Conservation (phyloP, 2,329 filamentous ascomycete species). For the Exserohilum turcica region DNA sequence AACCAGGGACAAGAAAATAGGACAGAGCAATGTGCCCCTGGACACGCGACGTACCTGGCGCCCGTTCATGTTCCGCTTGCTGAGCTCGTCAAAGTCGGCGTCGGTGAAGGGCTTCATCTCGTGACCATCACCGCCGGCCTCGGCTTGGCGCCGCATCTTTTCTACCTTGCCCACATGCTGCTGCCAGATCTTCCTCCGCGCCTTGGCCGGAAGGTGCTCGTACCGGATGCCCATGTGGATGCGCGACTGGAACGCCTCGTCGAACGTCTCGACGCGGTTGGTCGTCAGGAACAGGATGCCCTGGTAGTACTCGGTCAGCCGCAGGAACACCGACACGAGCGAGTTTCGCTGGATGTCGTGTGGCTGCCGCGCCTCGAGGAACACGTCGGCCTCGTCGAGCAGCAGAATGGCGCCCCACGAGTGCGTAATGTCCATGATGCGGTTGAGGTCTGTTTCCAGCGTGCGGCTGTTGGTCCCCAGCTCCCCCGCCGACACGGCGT, state of each 20-base stretch:
- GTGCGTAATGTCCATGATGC: constrained; percentile 84
- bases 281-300: constrained; percentile 53
- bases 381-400: constrained; percentile 52
- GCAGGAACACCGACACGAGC: constrained; percentile 34
- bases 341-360: constrained; percentile 24
- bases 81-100: constrained; percentile 69
- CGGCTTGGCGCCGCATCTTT: constrained; percentile 22
- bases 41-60: constrained; percentile 63
- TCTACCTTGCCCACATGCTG: constrained; percentile 79
- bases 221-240: constrained; percentile 66
- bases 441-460: constrained; percentile 77
- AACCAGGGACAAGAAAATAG: no score
- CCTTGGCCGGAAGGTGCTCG: not conserved
- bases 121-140: constrained; percentile 1
- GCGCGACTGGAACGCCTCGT: constrained; percentile 46
- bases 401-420: constrained; percentile 76
- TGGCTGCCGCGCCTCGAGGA: constrained; percentile 55
- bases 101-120: constrained; percentile 62
- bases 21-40: no score
- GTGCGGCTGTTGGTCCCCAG: constrained; percentile 73
- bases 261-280: constrained; percentile 48
- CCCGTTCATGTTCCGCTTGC: constrained; percentile 71
- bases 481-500: constrained; percentile 82
- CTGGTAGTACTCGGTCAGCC: constrained; percentile 50
- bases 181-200: constrained; percentile 46